Evolutionary conservation across 2,329 filamentous ascomycete species (phyloP).

Genomic region (Talaromyces sp.): DNA sequence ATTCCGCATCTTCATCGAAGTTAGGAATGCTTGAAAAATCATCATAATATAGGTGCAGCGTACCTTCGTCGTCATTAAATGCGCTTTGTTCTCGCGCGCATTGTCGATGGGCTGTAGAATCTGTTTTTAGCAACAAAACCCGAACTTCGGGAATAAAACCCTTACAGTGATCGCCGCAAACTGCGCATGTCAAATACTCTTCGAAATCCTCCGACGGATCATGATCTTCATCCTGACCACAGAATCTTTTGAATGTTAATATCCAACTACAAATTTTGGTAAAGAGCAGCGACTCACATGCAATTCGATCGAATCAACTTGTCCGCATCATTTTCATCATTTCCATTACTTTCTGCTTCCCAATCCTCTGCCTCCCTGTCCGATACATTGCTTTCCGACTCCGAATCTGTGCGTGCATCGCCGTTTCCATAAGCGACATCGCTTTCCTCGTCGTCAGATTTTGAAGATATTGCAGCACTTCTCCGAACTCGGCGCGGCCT

Average conservation of each 20-base stretch:
- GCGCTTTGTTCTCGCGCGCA: constrained; percentile 73
- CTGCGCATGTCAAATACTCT: constrained; percentile 69
- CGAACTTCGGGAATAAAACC: constrained; percentile 25
- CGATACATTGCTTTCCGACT: constrained; percentile 54
- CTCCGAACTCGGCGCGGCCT: constrained; percentile 13
- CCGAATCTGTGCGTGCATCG: constrained; percentile 37
- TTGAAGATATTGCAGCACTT: constrained; percentile 36
- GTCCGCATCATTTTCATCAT: constrained; percentile 45
- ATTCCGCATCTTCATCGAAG: constrained; percentile 47
- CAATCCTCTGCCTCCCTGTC: constrained; percentile 53
- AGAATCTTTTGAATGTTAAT: constrained; percentile 61
- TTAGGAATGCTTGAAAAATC: constrained; percentile 1
- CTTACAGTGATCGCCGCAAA: constrained; percentile 81
- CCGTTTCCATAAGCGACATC: constrained; percentile 43
- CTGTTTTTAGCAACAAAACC: constrained; percentile 5
- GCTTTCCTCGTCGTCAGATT: constrained; percentile 40
- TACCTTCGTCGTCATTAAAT: constrained; percentile 63
- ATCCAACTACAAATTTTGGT: constrained; percentile 22
- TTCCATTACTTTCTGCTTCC: constrained; percentile 44
- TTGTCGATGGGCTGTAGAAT: constrained; percentile 76
- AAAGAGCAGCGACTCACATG: constrained; percentile 52
- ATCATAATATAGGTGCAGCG: constrained; percentile 27
- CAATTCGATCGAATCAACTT: constrained; percentile 56
- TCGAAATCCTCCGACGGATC: constrained; percentile 80
- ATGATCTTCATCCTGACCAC: constrained; percentile 75